These are phyloP conservation scores for Cercophora samala DNA, from an alignment of 495 filamentous ascomycete genomes.

Conservation along the genomic window DNA sequence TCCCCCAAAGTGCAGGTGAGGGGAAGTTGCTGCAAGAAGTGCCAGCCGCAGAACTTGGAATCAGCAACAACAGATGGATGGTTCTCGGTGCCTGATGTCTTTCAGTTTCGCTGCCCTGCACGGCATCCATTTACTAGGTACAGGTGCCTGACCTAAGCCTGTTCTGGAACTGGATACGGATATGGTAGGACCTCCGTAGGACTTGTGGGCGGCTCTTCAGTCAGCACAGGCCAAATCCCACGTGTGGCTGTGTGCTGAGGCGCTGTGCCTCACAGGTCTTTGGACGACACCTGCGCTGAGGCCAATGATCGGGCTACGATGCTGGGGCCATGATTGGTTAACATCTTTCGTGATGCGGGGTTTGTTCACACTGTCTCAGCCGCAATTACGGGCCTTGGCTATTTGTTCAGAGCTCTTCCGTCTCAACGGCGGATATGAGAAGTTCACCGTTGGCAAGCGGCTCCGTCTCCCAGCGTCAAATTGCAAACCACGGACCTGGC, in stretches of 20 bases:
- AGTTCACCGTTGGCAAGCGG: neutral
- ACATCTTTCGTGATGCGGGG: neutral
- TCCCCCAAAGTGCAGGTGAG: neutral
- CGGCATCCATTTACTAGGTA: constrained; percentile 10
- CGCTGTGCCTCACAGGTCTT: constrained; percentile 20
- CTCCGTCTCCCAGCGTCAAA: neutral
- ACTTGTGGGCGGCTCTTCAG: constrained; percentile 25
- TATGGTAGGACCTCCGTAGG: constrained; percentile 36
- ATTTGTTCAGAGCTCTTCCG: neutral
- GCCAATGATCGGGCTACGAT: constrained; percentile 2
- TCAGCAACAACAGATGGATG: neutral
- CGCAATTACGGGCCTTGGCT: neutral
- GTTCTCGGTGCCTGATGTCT: constrained; percentile 16
- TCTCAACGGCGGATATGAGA: neutral
- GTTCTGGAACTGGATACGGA: constrained; percentile 16
- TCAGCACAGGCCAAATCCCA: constrained; percentile 2
- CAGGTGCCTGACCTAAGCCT: constrained; percentile 35
- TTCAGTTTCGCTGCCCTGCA: constrained; percentile 14
- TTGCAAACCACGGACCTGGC: neutral
- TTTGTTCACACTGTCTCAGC: neutral
- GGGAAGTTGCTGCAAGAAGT: neutral
- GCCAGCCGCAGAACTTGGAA: constrained; percentile 1
- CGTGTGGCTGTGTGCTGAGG: constrained; percentile 29
- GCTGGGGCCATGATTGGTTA: neutral
- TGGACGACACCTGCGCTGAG: neutral